A percentile compares a stretch with the other conserved stretches of the same genome.
These are phyloP conservation scores for Auricularia sp. DNA, from an alignment of 768 basidiomycete species.

Conservation along the genomic window DNA sequence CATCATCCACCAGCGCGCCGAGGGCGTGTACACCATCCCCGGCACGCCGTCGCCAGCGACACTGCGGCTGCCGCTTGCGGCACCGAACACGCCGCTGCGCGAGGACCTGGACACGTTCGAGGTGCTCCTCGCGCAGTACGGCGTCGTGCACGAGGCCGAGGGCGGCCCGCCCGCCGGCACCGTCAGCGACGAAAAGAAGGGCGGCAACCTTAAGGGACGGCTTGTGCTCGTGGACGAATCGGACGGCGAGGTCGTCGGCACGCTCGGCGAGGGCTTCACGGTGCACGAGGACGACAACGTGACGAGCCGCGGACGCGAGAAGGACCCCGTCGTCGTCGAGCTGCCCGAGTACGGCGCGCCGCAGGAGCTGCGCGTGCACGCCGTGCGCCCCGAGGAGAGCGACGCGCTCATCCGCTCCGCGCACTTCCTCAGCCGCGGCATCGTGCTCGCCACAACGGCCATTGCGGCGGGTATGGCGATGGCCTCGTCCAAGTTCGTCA, in stretches of 20 bases:
- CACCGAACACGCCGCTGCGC: slow-evolving; percentile 23
- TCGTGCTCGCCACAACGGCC: slow-evolving; percentile 55
- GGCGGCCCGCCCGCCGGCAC: slow-evolving; percentile 9
- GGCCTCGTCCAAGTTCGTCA: slow-evolving; percentile 54
- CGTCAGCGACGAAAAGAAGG: slow-evolving; percentile 23
- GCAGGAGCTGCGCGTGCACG: slow-evolving; percentile 46
- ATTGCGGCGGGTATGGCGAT: slow-evolving; percentile 50
- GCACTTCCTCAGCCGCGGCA: slow-evolving; percentile 54
- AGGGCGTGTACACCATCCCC: slow-evolving; percentile 30
- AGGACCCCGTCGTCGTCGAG: slow-evolving; percentile 64
- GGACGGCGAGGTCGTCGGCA: slow-evolving; percentile 61
- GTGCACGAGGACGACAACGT: slow-evolving; percentile 54
- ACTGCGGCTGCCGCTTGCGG: slow-evolving; percentile 17
- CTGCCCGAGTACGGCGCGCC: slow-evolving; percentile 36
- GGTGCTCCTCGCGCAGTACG: slow-evolving; percentile 57
- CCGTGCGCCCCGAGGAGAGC: slow-evolving; percentile 56
- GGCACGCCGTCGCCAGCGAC: slow-evolving; percentile 8
- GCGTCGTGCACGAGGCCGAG: slow-evolving; percentile 19
- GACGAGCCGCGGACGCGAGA: slow-evolving; percentile 37
- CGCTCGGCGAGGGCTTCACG: slow-evolving; percentile 47
- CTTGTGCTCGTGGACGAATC: slow-evolving; percentile 66
- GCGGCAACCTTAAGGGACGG: slow-evolving; percentile 34
- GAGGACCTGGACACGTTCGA: slow-evolving; percentile 61
- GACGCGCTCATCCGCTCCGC: slow-evolving; percentile 59
- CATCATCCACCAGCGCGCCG: slow-evolving; percentile 31